Conservation (phyloP, 495 filamentous ascomycete genomes). For the Hypoxylon trugodes region DNA sequence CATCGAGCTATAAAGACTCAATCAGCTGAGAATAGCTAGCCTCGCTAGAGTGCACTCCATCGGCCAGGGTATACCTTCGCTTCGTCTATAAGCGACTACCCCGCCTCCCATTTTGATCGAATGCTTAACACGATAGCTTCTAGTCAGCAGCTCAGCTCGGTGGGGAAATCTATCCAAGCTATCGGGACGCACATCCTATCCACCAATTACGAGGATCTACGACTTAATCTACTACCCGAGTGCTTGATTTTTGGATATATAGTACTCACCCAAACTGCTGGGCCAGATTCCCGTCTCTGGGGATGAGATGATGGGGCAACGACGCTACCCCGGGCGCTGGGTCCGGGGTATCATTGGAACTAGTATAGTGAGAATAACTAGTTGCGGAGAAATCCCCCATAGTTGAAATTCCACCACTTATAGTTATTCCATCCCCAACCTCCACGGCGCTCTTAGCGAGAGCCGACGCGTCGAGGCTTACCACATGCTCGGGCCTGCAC, state of each 20-base stretch:
- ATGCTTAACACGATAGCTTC: neutral
- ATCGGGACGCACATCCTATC: constrained; percentile 9
- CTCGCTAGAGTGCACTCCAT: constrained; percentile 4
- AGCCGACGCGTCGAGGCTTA: too few relatives aligned
- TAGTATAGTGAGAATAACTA: neutral
- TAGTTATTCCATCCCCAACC: constrained; percentile 16
- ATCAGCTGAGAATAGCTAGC: neutral
- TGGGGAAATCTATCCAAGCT: constrained; percentile 8
- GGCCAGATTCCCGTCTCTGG: too few relatives aligned
- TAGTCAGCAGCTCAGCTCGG: constrained; percentile 12
- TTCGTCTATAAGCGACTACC: constrained; percentile 1
- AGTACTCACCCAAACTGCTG: too few relatives aligned
- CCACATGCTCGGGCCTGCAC: too few relatives aligned
- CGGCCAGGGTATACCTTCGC: constrained; percentile 1
- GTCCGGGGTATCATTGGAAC: neutral
- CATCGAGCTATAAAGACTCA: neutral
- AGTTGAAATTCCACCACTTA: constrained; percentile 30
- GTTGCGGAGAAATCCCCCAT: constrained; percentile 21
- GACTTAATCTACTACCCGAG: too few relatives aligned
- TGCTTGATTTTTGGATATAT: too few relatives aligned
- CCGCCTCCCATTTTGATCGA: neutral
- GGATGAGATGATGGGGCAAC: too few relatives aligned
- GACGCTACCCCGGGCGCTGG: constrained; percentile 9
- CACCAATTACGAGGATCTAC: constrained; percentile 14
- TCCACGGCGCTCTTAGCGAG: neutral